Percentiles rank a stretch among this genome's conserved stretches.
Evolutionary conservation across 805 yeast species (phyloP).

Genomic region (Wickerhamiella occidentalis): DNA sequence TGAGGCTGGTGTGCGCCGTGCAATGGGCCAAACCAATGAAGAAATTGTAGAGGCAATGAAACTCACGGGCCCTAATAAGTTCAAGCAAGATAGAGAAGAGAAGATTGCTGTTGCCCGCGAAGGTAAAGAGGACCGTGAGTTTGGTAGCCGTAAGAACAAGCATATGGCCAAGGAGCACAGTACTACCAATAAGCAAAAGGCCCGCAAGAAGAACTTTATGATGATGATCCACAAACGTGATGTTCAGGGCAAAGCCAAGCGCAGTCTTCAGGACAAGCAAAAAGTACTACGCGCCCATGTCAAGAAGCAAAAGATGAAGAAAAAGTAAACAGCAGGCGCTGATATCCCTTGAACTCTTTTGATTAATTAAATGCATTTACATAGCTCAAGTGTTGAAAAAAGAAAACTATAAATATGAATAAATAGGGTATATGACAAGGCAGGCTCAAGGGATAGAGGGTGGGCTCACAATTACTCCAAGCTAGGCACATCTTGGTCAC

Average conservation of each 20-base stretch:
- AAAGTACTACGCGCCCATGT: constrained; percentile 76
- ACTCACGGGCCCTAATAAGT: constrained; percentile 63
- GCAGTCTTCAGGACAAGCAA: constrained; percentile 85
- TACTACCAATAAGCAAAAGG: constrained; percentile 92
- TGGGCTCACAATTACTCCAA: not conserved
- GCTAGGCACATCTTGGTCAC: constrained; percentile 7
- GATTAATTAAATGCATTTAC: not conserved
- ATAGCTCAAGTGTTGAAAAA: too few relatives aligned
- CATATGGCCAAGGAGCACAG: constrained; percentile 58
- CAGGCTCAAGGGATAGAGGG: too few relatives aligned
- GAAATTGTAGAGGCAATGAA: constrained; percentile 72
- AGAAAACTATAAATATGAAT: not conserved
- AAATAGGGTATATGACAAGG: not conserved
- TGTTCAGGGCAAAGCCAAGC: constrained; percentile 86
- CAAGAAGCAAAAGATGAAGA: constrained; percentile 82
- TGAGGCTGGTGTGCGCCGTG: constrained; percentile 74
- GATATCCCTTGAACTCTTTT: too few relatives aligned
- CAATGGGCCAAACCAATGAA: constrained; percentile 52
- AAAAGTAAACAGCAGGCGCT: constrained; percentile 27
- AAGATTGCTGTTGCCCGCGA: constrained; percentile 75
- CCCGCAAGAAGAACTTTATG: constrained; percentile 94
- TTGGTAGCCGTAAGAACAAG: constrained; percentile 70
- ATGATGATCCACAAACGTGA: constrained; percentile 95
- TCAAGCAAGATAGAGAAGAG: constrained; percentile 82
- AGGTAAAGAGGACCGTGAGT: constrained; percentile 89